Evolutionary conservation across 2,329 filamentous ascomycete genomes (phyloP).

Genomic region (Aspergillus pseudoglaucus): DNA sequence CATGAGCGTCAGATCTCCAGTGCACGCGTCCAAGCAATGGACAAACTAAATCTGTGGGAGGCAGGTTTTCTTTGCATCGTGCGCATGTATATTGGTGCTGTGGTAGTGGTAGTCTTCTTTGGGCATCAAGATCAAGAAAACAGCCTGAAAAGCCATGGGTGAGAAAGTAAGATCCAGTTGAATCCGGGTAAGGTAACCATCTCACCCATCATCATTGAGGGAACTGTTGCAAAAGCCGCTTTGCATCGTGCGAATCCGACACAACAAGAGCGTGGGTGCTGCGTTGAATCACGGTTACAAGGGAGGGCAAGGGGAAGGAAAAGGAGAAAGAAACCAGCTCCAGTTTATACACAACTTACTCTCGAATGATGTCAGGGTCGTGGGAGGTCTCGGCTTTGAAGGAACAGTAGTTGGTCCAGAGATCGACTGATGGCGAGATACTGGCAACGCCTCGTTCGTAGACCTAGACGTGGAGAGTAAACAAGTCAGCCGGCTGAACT

Average conservation of each 20-base stretch:
- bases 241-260: slow-evolving; percentile 28
- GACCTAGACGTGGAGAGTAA: slow-evolving; percentile 49
- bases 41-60: slow-evolving; percentile 23
- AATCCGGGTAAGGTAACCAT: slow-evolving; percentile 53
- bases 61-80: slow-evolving; percentile 24
- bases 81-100: slow-evolving; percentile 21
- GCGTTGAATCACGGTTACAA: slow-evolving; percentile 41
- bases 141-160: slow-evolving; percentile 48
- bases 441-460: slow-evolving; percentile 93
- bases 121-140: slow-evolving; percentile 36
- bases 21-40: slow-evolving; percentile 33
- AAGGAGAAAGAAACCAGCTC: slow-evolving; percentile 42
- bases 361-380: slow-evolving; percentile 90
- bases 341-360: slow-evolving; percentile 74
- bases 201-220: slow-evolving; percentile 52
- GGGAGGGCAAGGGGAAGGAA: slow-evolving; percentile 64
- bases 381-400: slow-evolving; percentile 98
- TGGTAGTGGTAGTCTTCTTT: slow-evolving; percentile 20
- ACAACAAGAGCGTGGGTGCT: slow-evolving; percentile 34
- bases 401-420: slow-evolving; percentile 95
- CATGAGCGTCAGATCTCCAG: slow-evolving; percentile 35
- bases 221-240: slow-evolving; percentile 34
- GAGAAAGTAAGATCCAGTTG: slow-evolving; percentile 43
- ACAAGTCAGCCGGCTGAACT: not conserved
- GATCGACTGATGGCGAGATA: slow-evolving; percentile 86